A percentile compares a stretch with the other conserved stretches of the same genome.
phyloP scores from a whole-genome alignment of 1,284 basidiomycete species.

The Erythrobasidium hasegawianum region DNA sequence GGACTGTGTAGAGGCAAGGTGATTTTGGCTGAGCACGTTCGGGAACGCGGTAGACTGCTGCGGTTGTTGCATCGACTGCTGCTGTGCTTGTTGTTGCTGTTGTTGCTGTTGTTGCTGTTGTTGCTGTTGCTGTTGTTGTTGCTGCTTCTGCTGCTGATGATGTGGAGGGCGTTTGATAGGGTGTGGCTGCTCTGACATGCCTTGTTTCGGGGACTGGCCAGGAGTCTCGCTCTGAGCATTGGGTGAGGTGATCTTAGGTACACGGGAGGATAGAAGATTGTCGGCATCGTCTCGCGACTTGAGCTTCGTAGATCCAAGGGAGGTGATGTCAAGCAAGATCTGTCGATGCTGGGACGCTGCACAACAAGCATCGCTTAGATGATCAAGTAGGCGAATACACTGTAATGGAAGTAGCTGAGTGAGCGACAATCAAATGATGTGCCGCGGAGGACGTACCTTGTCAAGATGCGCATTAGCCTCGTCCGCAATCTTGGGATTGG shows the following conservation, averaged over 20 bases:
- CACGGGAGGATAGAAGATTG: conserved; percentile 27
- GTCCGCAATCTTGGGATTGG: conserved; percentile 11
- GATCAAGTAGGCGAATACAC: conserved; percentile 32
- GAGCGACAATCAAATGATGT: no score
- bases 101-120: no score
- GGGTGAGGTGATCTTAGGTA: background rate
- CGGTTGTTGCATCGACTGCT: background rate
- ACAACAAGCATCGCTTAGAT: conserved; percentile 27
- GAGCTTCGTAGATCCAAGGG: conserved; percentile 28
- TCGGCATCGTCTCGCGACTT: conserved; percentile 31
- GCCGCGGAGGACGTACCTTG: conserved; percentile 26
- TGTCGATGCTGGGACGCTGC: conserved; percentile 30
- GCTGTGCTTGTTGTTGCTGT: conserved; percentile 1
- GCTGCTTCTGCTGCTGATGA: conserved; percentile 5
- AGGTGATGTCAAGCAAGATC: conserved; percentile 30
- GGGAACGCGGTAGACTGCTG: background rate
- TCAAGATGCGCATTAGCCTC: conserved; percentile 23
- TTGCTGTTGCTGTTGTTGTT: no score
- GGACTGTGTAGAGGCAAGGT: no score
- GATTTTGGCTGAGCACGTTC: no score
- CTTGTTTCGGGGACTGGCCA: background rate
- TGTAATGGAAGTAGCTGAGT: background rate
- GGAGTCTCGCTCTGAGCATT: background rate
- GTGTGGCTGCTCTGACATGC: background rate
- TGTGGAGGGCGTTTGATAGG: background rate